Base-by-base conservation (phyloP, 306 rosid genomes). In the Sicyos edulis region DNA sequence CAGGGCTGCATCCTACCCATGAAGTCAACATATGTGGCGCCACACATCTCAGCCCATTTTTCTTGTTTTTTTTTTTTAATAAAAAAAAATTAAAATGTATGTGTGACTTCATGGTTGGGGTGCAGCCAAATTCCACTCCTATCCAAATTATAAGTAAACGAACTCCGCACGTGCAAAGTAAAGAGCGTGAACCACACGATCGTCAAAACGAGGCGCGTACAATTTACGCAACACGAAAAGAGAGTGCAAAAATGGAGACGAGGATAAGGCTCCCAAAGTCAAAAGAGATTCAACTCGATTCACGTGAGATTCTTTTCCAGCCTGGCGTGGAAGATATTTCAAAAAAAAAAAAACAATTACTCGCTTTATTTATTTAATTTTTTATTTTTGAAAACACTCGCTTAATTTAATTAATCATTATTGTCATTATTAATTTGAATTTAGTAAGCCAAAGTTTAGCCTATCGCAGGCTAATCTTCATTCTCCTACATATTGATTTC, bases 241-340 rank as follows among this genome's bases (percentile, higher is more conserved):
- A 21, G 54, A 65, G 71, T 44, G 71, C 34, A 37, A 42, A 19
- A 26, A 8, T 34, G 49, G 68, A 5, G 12, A n/a, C 17, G 2
- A 17, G 79, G 75, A 73, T 12, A 14, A n/a, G 70, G 32, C 24
- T 78, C 5, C 32, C 21, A 58, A 59, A 83, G 82, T 88, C 88
- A 96, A 92, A 88, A 88, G 71, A 19, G 54, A 65, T 65, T 65
- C 71, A 65, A 65, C 71, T 65, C 24, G 78, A 81, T 83, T 88
- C 97, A 84, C 92, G 96, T 84, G 98, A 86, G 96, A 92, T 86
- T 86, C 96, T 78, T 72, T 57, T 79, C 96, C 90, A 96, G 76
- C 96, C 90, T 96, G 82, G 56, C 13, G 92, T 86, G 88, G 92
- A 37, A 72, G 76, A 71, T 70, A 76, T 86, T 81, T 64, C 78